Percentiles rank a stretch among this genome's conserved stretches.
These are phyloP conservation scores for Plectranthus barbatus DNA, from an alignment of 257 asterid genomes.

Conservation along the genomic window DNA sequence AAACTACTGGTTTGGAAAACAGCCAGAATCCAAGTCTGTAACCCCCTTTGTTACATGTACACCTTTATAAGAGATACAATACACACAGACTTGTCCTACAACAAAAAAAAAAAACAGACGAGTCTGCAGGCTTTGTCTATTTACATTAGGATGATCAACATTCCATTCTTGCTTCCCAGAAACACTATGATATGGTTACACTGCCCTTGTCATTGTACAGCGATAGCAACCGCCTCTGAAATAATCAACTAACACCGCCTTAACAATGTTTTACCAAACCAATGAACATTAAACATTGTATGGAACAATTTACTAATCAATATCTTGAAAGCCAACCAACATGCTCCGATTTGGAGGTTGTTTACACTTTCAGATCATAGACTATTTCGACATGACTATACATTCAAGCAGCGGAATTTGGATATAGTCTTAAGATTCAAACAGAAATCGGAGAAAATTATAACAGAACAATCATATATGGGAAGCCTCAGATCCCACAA, in stretches of 20 bases:
- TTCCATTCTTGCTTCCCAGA: not conserved
- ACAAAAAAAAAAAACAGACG: not conserved
- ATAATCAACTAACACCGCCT: constrained; percentile 11
- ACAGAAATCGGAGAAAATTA: not conserved
- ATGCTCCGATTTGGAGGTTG: no score
- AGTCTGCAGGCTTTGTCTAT: not conserved
- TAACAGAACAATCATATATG: no score
- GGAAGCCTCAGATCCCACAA: no score
- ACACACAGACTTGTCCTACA: not conserved
- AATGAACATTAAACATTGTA: not conserved
- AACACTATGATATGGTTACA: not conserved
- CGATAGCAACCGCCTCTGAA: constrained; percentile 48
- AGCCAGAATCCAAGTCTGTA: not conserved
- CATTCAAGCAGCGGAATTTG: no score
- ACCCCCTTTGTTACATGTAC: no score
- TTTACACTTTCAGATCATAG: no score
- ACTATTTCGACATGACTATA: no score
- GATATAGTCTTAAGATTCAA: not conserved
- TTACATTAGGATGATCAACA: not conserved
- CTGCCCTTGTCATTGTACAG: constrained; percentile 15
- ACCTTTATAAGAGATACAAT: no score
- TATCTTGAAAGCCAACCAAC: no score
- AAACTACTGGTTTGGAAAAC: not conserved
- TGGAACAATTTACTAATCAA: no score
- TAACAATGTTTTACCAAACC: not conserved